These are phyloP conservation scores for Triticum monococcum DNA, from an alignment of 176 grass and related monocot species.

Conservation along the genomic window DNA sequence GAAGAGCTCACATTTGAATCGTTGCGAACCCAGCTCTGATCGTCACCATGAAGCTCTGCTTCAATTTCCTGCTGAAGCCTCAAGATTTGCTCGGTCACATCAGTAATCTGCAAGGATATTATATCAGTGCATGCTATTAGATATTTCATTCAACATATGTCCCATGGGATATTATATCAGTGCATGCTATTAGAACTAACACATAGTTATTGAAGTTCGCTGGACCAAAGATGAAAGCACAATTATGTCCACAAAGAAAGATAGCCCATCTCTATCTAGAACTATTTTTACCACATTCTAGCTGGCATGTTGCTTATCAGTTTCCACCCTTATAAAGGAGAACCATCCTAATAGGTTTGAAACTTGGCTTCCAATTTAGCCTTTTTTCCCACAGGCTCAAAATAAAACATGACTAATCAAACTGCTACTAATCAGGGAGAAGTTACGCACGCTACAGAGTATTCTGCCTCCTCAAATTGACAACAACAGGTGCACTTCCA, in stretches of 20 bases:
- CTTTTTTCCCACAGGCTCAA: background rate
- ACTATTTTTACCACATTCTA: background rate
- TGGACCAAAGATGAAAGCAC: background rate
- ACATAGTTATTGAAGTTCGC: background rate
- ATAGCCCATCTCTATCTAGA: background rate
- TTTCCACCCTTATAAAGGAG: background rate
- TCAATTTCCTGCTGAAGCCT: constrained; percentile 92
- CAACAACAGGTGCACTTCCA: background rate
- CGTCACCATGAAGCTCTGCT: constrained; percentile 75
- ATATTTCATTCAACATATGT: background rate
- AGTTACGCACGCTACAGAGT: background rate
- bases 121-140: background rate
- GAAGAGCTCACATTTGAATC: constrained; percentile 65
- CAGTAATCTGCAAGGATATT: constrained; percentile 49
- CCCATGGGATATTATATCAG: constrained; percentile 9
- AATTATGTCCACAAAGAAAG: background rate
- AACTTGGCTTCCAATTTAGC: background rate
- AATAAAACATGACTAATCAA: constrained; percentile 10
- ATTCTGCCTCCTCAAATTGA: background rate
- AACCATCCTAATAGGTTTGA: background rate
- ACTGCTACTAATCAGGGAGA: background rate
- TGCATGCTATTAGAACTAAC: background rate
- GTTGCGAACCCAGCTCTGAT: constrained; percentile 71
- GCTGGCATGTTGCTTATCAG: background rate
- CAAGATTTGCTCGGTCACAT: constrained; percentile 76